phyloP scores from a whole-genome alignment of 257 asterid species.

The Forsythia suspensa region DNA sequence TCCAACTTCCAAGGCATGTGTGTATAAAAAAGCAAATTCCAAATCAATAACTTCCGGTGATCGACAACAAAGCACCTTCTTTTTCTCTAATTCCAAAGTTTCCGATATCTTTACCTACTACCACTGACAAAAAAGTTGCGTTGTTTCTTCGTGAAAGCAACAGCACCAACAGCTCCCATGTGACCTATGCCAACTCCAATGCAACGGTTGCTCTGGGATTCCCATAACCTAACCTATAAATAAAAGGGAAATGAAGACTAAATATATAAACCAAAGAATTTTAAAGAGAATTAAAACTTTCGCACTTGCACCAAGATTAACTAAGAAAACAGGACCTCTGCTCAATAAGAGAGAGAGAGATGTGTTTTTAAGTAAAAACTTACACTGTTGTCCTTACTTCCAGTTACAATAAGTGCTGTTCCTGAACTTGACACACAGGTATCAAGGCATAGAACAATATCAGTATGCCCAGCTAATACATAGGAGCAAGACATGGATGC shows the following conservation, averaged over 20 bases:
- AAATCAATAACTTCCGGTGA: background rate
- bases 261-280: background rate
- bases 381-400: slow-evolving; percentile 91
- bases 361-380: no score
- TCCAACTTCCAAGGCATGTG: background rate
- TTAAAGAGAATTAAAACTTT: background rate
- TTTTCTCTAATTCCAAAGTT: background rate
- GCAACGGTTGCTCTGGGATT: slow-evolving; percentile 59
- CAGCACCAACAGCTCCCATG: slow-evolving; percentile 87
- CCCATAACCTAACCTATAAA: slow-evolving; percentile 94
- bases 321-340: no score
- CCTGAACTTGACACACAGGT: slow-evolving; percentile 70
- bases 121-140: slow-evolving; percentile 84
- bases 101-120: slow-evolving; percentile 63
- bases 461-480: slow-evolving; percentile 86
- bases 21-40: background rate
- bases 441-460: slow-evolving; percentile 84
- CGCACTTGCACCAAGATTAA: background rate
- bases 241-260: slow-evolving; percentile 26
- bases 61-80: background rate
- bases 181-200: slow-evolving; percentile 90
- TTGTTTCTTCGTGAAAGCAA: slow-evolving; percentile 74
- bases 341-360: no score
- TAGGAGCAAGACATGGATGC: slow-evolving; percentile 95
- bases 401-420: slow-evolving; percentile 70